phyloP scores from a whole-genome alignment of 192 early-diverging fungal genomes.

The Entomortierella parvispora region DNA sequence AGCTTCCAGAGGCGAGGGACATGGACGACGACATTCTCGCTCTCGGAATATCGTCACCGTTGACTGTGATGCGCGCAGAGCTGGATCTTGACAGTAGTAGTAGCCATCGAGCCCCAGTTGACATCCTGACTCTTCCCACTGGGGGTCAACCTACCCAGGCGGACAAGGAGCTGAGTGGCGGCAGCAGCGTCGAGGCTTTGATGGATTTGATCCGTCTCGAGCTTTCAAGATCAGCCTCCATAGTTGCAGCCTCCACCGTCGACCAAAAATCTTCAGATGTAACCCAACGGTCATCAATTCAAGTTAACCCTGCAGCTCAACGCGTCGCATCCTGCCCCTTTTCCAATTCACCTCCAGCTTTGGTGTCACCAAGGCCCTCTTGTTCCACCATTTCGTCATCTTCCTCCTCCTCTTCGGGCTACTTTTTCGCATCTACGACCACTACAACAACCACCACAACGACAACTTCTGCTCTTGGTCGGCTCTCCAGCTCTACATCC shows the following conservation, averaged over 20 bases:
- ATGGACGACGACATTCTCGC: constrained; percentile 14
- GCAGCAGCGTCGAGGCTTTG: not conserved
- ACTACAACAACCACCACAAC: not conserved
- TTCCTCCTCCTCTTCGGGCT: not conserved
- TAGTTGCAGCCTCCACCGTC: no score
- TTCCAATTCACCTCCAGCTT: not conserved
- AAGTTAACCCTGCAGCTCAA: not conserved
- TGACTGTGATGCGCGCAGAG: constrained; percentile 12
- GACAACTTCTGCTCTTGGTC: not conserved
- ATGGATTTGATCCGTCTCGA: constrained; percentile 16
- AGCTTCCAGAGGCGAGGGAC: not conserved
- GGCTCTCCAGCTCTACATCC: not conserved
- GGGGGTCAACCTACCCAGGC: no score
- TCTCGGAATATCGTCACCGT: constrained; percentile 11
- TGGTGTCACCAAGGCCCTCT: not conserved
- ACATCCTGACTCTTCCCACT: no score
- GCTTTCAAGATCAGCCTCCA: not conserved
- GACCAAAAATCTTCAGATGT: no score
- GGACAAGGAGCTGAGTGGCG: no score
- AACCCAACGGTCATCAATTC: no score
- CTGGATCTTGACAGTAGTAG: not conserved
- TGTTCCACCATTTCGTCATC: not conserved
- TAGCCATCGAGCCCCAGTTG: no score
- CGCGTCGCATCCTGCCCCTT: no score
- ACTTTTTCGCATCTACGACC: not conserved